A percentile compares a stretch with the other conserved stretches of the same genome.
phyloP scores from a whole-genome alignment of 768 basidiomycete species.

The Megacollybia marginata region DNA sequence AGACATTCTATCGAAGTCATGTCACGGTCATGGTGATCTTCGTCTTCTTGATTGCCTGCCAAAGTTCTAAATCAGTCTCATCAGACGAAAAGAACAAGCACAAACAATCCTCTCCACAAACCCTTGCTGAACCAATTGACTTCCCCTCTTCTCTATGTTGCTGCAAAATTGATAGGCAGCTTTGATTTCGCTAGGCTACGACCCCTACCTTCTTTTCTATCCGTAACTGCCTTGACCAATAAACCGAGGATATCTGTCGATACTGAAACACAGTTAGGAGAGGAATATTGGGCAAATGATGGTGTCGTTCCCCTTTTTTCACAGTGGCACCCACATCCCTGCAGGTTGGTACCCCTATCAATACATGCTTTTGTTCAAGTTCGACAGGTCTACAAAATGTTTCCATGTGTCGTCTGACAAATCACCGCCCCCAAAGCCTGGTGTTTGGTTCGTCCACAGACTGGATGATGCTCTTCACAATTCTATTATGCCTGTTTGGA shows the following conservation, averaged over 20 bases:
- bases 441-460: constrained; percentile 34
- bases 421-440: constrained; percentile 14
- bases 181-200: constrained; percentile 31
- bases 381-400: background rate
- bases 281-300: constrained; percentile 35
- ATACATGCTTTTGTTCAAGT: background rate
- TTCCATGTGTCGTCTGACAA: constrained; percentile 1
- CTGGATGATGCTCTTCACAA: constrained; percentile 28
- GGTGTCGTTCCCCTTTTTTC: constrained; percentile 44
- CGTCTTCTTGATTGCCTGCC: background rate
- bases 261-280: constrained; percentile 9
- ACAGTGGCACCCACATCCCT: constrained; percentile 42
- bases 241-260: background rate
- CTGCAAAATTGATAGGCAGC: constrained; percentile 21
- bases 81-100: constrained; percentile 1
- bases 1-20: constrained; percentile 37
- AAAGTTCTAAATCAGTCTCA: constrained; percentile 2
- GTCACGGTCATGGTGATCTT: constrained; percentile 27
- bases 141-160: constrained; percentile 15
- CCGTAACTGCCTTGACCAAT: background rate
- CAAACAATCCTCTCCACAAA: background rate
- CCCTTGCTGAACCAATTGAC: constrained; percentile 3
- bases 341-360: constrained; percentile 23
- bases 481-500: constrained; percentile 33
- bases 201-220: constrained; percentile 27